Conservation (phyloP, 306 rosid genomes). For the Fagus crenata region DNA sequence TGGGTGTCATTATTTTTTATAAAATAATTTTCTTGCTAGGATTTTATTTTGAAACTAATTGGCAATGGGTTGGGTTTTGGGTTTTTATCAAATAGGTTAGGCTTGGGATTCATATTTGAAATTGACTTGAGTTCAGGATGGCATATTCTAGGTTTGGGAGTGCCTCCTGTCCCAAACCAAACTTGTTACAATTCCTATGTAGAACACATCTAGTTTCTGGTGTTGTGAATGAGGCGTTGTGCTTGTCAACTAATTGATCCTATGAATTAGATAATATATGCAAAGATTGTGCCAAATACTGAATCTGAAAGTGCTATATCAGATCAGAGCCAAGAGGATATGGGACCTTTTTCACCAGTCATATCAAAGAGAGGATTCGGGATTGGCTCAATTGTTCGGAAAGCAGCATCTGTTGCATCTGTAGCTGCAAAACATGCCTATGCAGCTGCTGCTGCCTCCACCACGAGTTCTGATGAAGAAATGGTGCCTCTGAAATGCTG, state of each 20-base stretch:
- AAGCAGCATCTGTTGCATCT: conserved; percentile 87
- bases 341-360: conserved; percentile 79
- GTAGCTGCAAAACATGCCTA: conserved; percentile 88
- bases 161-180: not conserved
- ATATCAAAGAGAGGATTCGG: conserved; percentile 75
- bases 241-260: not conserved
- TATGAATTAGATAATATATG: conserved; percentile 28
- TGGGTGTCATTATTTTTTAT: not conserved
- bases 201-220: conserved; percentile 3
- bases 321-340: conserved; percentile 91
- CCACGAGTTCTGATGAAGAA: conserved; percentile 62
- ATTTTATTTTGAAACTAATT: no score
- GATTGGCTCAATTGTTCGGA: conserved; percentile 75
- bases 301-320: conserved; percentile 37
- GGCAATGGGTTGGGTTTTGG: not conserved
- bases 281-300: conserved; percentile 34
- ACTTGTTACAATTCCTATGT: not conserved
- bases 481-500: conserved; percentile 91
- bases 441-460: conserved; percentile 75
- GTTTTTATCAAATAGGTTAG: not conserved
- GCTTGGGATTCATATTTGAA: not conserved
- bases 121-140: not conserved
- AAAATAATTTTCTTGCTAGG: no score
- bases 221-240: not conserved
- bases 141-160: not conserved